Evolutionary conservation across 1,284 basidiomycete species (phyloP).

Genomic region (Peniophora sp.): DNA sequence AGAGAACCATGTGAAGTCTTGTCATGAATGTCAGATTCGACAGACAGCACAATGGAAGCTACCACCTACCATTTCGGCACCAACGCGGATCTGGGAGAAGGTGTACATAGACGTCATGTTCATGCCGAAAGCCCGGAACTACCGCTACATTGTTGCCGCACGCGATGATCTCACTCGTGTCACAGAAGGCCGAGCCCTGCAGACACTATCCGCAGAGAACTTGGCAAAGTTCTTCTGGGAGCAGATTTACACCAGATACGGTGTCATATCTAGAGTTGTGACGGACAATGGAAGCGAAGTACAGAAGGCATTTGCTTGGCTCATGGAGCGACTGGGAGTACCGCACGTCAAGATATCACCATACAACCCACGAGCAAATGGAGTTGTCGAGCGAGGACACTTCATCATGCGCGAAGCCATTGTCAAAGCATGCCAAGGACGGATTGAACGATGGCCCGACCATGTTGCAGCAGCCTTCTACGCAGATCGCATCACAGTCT

Average conservation of each 20-base stretch:
- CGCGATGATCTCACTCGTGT: slow-evolving; percentile 6
- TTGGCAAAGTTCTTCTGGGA: slow-evolving; percentile 22
- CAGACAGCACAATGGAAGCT: neutral
- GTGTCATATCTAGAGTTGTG: slow-evolving; percentile 19
- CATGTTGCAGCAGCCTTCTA: slow-evolving; percentile 12
- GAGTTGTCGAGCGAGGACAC: slow-evolving; percentile 14
- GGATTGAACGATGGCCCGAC: slow-evolving; percentile 3
- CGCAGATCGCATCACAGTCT: slow-evolving; percentile 11
- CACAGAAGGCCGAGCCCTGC: slow-evolving; percentile 2
- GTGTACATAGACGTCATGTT: slow-evolving; percentile 1
- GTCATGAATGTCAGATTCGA: slow-evolving; percentile 6
- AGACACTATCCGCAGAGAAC: slow-evolving; percentile 6
- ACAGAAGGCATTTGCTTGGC: slow-evolving; percentile 9
- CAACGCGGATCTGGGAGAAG: neutral
- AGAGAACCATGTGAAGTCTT: slow-evolving; percentile 3
- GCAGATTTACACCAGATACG: slow-evolving; percentile 27
- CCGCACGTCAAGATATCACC: slow-evolving; percentile 10
- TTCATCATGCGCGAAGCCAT: slow-evolving; percentile 11
- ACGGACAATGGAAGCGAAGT: slow-evolving; percentile 25
- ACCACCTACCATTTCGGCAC: neutral
- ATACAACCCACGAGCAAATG: slow-evolving; percentile 13
- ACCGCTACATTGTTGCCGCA: slow-evolving; percentile 1
- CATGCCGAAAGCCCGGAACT: neutral
- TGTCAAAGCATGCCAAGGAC: slow-evolving; percentile 7
- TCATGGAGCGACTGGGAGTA: slow-evolving; percentile 3